These are phyloP conservation scores for Starmerella potacharoeniae DNA, from an alignment of 805 yeast genomes.

Conservation along the genomic window DNA sequence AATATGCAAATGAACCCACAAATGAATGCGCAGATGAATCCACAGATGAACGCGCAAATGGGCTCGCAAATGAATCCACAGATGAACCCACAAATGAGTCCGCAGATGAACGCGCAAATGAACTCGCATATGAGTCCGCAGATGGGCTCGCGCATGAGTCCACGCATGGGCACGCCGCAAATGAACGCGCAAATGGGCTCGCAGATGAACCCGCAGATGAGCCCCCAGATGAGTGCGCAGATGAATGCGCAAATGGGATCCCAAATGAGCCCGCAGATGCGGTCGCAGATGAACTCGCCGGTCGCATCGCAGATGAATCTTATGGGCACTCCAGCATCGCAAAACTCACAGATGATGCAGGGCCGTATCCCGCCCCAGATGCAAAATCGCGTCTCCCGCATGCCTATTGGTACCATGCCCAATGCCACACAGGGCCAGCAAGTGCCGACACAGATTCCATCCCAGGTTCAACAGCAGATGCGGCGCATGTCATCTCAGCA, in stretches of 20 bases:
- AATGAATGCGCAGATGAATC: constrained; percentile 7
- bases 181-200: constrained; percentile 7
- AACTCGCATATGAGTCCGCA: constrained; percentile 3
- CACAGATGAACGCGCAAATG: constrained; percentile 1
- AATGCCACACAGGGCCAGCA: constrained; percentile 8
- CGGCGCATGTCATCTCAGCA: constrained; percentile 7
- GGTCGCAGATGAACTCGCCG: constrained; percentile 2
- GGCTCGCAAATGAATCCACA: constrained; percentile 2
- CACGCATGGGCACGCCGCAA: constrained; percentile 8
- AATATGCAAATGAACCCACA: constrained; percentile 5
- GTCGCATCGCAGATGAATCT: background rate
- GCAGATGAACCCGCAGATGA: constrained; percentile 6
- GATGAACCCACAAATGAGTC: constrained; percentile 2
- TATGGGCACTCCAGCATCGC: constrained; percentile 1
- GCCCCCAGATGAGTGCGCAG: background rate
- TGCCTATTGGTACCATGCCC: constrained; percentile 5
- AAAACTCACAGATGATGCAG: background rate
- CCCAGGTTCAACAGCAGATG: constrained; percentile 11
- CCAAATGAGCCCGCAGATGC: constrained; percentile 4
- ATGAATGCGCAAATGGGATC: background rate
- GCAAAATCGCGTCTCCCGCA: background rate
- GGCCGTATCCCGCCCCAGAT: background rate
- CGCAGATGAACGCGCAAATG: constrained; percentile 7
- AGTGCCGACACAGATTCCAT: constrained; percentile 12
- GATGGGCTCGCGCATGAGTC: background rate